phyloP scores from a whole-genome alignment of 2,329 filamentous ascomycete genomes.

The Fusarium nygamai region DNA sequence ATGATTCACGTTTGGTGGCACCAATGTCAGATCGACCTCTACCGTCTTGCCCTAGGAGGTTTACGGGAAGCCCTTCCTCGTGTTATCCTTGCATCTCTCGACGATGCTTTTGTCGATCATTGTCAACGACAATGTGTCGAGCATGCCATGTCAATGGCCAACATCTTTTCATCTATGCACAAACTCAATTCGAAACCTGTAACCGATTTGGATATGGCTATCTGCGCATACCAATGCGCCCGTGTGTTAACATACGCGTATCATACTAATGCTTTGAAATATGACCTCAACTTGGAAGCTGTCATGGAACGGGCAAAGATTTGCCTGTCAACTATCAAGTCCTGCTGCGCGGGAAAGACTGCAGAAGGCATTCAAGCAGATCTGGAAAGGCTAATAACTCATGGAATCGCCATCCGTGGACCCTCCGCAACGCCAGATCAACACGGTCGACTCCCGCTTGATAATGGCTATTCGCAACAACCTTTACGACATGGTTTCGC shows the following conservation, averaged over 20 bases:
- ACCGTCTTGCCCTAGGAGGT: conserved; percentile 62
- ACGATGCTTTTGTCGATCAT: conserved; percentile 59
- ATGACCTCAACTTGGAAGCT: conserved; percentile 56
- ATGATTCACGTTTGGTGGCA: conserved; percentile 71
- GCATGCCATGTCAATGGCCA: conserved; percentile 64
- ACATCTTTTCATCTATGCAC: conserved; percentile 63
- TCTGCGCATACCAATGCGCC: conserved; percentile 66
- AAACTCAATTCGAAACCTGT: conserved; percentile 62
- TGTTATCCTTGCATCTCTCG: conserved; percentile 55
- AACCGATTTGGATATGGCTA: conserved; percentile 64
- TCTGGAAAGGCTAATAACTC: conserved; percentile 61
- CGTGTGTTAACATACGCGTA: conserved; percentile 63
- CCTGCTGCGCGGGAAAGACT: conserved; percentile 62
- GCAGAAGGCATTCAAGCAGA: conserved; percentile 59
- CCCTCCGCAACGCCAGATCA: conserved; percentile 35
- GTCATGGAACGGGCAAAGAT: conserved; percentile 61
- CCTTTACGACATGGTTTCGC: conserved; percentile 38
- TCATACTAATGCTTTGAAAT: conserved; percentile 55
- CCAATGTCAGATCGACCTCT: conserved; percentile 67
- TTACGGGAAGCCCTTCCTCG: conserved; percentile 62
- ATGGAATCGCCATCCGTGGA: conserved; percentile 50
- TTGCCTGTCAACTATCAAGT: conserved; percentile 61
- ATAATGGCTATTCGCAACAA: conserved; percentile 38
- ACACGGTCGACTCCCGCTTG: conserved; percentile 27
- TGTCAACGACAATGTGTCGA: conserved; percentile 63